Evolutionary conservation across 2,329 filamentous ascomycete genomes (phyloP).

Genomic region (Akanthomyces muscarius): DNA sequence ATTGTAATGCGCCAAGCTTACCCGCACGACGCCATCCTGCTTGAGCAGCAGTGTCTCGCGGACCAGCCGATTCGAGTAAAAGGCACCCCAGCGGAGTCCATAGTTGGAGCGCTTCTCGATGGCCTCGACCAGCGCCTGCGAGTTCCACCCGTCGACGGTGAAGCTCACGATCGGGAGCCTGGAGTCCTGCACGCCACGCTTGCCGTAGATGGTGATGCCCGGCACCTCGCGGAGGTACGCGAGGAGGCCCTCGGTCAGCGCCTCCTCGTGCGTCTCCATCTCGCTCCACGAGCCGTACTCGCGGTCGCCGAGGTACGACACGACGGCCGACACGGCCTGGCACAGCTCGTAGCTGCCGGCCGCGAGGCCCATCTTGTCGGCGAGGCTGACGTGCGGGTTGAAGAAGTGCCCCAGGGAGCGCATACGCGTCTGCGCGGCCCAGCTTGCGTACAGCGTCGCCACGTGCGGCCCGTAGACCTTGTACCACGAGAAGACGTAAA

Average conservation of each 20-base stretch:
- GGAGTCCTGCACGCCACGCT: constrained; percentile 37
- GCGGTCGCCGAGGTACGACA: constrained; percentile 53
- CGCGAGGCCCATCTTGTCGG: constrained; percentile 65
- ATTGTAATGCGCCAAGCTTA: constrained; percentile 73
- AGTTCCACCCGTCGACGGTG: constrained; percentile 52
- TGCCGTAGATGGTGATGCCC: constrained; percentile 57
- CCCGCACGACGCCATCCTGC: constrained; percentile 58
- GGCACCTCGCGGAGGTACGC: constrained; percentile 51
- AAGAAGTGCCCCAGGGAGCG: constrained; percentile 62
- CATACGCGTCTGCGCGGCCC: constrained; percentile 51
- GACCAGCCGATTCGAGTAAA: constrained; percentile 63
- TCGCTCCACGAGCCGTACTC: constrained; percentile 41
- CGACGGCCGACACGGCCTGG: constrained; percentile 56
- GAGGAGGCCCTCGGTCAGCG: constrained; percentile 55
- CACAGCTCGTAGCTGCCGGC: constrained; percentile 68
- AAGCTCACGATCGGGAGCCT: constrained; percentile 67
- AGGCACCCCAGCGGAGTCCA: constrained; percentile 63
- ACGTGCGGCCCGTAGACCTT: constrained; percentile 79
- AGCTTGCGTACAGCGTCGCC: constrained; percentile 63
- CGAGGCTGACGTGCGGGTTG: constrained; percentile 55
- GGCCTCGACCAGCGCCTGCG: constrained; percentile 55
- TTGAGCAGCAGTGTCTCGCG: constrained; percentile 55
- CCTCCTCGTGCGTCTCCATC: constrained; percentile 56
- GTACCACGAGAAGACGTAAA: constrained; percentile 79
- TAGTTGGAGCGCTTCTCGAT: constrained; percentile 56